These are phyloP conservation scores for Breviolum minutum DNA, from an alignment of 73 alveolate genomes.

Conservation along the genomic window DNA sequence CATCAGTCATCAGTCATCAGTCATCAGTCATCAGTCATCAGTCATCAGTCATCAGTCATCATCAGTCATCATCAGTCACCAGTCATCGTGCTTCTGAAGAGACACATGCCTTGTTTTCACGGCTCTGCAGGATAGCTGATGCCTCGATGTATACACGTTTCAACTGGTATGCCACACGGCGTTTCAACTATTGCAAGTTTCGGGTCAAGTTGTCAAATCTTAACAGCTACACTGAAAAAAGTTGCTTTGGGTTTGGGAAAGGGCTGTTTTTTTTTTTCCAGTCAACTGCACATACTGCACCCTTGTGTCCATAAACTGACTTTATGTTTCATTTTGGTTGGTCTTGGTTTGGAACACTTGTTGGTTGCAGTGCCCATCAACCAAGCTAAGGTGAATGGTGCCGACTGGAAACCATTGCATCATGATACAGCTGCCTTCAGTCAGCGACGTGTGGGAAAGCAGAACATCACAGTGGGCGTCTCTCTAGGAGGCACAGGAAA, in stretches of 20 bases:
- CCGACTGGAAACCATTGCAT: constrained; percentile 95
- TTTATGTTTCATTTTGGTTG: too few relatives aligned
- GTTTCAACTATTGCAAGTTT: too few relatives aligned
- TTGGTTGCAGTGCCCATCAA: background rate
- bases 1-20: too few relatives aligned
- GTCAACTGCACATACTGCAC: background rate
- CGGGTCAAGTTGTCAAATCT: background rate
- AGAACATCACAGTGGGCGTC: constrained; percentile 92
- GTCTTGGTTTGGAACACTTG: too few relatives aligned
- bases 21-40: background rate
- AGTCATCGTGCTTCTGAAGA: background rate
- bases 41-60: background rate
- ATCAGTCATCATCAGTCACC: background rate
- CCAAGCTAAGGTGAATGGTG: constrained; percentile 3
- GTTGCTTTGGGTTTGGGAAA: background rate
- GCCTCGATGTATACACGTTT: constrained; percentile 65
- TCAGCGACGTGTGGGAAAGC: constrained; percentile 67
- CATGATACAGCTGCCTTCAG: constrained; percentile 93
- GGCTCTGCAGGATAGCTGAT: background rate
- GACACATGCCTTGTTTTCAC: background rate
- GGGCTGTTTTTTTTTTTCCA: background rate
- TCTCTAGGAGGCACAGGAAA: constrained; percentile 36
- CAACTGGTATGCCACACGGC: constrained; percentile 72
- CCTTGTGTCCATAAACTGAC: too few relatives aligned
- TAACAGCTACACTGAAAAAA: background rate